Evolutionary conservation across 2,329 filamentous ascomycete species (phyloP).

Genomic region (Aspergillus quadricinctus): DNA sequence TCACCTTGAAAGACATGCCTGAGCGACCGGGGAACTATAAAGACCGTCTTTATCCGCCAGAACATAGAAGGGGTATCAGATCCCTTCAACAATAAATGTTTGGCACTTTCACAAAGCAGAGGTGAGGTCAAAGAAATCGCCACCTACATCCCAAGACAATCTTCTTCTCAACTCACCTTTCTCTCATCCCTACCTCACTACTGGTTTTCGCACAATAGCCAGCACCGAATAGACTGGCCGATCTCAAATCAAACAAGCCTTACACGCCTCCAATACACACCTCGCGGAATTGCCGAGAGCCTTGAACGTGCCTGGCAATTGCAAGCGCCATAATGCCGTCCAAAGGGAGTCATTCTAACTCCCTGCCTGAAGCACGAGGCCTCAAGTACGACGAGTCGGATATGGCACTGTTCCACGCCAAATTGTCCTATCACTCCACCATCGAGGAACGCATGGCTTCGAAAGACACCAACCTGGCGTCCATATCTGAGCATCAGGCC

Average conservation of each 20-base stretch:
- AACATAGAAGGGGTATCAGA: not conserved
- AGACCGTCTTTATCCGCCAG: not conserved
- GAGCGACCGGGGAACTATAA: not conserved
- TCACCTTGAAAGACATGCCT: slow-evolving; percentile 7
- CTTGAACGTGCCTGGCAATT: not conserved
- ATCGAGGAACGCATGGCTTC: slow-evolving; percentile 30
- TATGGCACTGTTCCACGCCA: slow-evolving; percentile 35
- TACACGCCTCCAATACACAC: not conserved
- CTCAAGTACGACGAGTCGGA: slow-evolving; percentile 35
- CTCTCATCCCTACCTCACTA: not conserved
- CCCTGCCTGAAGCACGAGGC: slow-evolving; percentile 31
- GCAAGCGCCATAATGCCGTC: slow-evolving; percentile 18
- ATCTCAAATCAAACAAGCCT: not conserved
- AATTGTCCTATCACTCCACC: slow-evolving; percentile 32
- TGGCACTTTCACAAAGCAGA: not conserved
- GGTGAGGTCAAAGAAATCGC: not conserved
- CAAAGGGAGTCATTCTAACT: slow-evolving; percentile 14
- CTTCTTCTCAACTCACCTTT: not conserved
- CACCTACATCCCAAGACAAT: not conserved
- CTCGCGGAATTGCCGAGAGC: not conserved
- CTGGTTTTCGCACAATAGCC: not conserved
- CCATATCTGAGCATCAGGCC: slow-evolving; percentile 31
- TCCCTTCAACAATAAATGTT: not conserved
- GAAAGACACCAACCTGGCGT: slow-evolving; percentile 28
- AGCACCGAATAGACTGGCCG: not conserved